A percentile compares a stretch with the other conserved stretches of the same genome.
These are phyloP conservation scores for Colletotrichum liriopes DNA, from an alignment of 2,329 filamentous ascomycete genomes.

Conservation along the genomic window DNA sequence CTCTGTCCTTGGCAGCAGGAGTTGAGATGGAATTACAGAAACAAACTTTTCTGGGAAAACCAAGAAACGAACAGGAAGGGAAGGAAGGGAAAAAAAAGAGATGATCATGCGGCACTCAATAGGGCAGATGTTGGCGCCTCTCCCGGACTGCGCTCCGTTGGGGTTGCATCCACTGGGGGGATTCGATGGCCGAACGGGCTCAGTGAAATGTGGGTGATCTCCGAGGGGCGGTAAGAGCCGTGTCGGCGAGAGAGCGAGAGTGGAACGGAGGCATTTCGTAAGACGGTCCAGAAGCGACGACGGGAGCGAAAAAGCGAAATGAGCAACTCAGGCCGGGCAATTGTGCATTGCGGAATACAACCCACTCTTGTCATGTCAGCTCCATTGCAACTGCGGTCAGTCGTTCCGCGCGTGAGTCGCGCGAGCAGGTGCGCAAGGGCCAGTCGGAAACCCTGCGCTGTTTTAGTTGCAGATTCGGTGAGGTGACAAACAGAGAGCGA, in stretches of 20 bases:
- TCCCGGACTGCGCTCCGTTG: conserved; percentile 33
- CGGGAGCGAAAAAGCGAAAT: conserved; percentile 3
- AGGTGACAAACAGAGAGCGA: conserved; percentile 12
- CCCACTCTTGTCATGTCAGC: neutral
- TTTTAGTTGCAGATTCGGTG: neutral
- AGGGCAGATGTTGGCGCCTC: neutral
- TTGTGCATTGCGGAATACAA: neutral
- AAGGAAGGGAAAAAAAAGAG: too few relatives aligned
- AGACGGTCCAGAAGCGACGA: conserved; percentile 19
- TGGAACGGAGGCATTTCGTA: conserved; percentile 9
- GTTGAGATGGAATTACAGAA: neutral
- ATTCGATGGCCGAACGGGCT: neutral
- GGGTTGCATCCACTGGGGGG: conserved; percentile 12
- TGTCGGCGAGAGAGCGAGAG: neutral
- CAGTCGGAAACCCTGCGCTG: neutral
- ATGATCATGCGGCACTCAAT: conserved; percentile 1
- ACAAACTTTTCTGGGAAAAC: too few relatives aligned
- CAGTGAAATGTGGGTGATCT: conserved; percentile 6
- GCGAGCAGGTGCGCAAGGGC: neutral
- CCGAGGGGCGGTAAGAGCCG: conserved; percentile 15
- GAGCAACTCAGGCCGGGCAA: neutral
- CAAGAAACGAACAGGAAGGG: neutral
- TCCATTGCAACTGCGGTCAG: neutral
- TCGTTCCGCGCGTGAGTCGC: conserved; percentile 1
- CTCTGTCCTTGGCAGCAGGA: conserved; percentile 1